A percentile compares a stretch with the other conserved stretches of the same genome.
Evolutionary conservation across 345 rosid genomes (phyloP).

Genomic region (Euphorbia peplus): DNA sequence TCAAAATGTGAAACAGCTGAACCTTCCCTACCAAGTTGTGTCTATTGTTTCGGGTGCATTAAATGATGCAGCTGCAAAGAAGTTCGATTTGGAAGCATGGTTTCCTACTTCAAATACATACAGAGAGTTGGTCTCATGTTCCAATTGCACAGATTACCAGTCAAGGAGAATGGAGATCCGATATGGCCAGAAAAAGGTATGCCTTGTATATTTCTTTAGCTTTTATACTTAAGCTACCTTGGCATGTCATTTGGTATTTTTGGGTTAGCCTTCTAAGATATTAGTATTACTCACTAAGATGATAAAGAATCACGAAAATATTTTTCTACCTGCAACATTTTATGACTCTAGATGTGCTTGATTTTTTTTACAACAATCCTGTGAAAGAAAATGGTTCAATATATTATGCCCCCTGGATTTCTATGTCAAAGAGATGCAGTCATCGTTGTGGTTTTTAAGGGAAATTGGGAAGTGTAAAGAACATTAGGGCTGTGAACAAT

Average conservation of each 20-base stretch:
- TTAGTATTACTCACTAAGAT: too few species aligned
- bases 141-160: conserved; percentile 89
- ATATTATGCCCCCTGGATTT: neutral
- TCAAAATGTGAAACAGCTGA: conserved; percentile 47
- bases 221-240: neutral
- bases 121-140: conserved; percentile 91
- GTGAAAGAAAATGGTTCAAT: neutral
- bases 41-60: conserved; percentile 89
- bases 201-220: neutral
- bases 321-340: neutral
- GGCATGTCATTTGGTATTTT: neutral
- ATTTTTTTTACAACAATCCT: neutral
- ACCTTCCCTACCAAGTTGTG: conserved; percentile 74
- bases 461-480: neutral
- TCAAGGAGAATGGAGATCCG: conserved; percentile 84
- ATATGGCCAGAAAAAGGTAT: conserved; percentile 89
- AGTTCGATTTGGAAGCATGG: conserved; percentile 95
- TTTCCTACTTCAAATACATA: conserved; percentile 86
- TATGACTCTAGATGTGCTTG: neutral
- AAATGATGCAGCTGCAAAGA: conserved; percentile 95
- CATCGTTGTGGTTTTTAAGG: neutral
- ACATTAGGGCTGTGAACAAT: neutral
- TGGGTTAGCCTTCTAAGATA: neutral
- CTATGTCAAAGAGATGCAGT: neutral
- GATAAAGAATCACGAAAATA: neutral